Base-by-base conservation (phyloP, 106 monocot genomes). In the Apostasia shenzhenica region DNA sequence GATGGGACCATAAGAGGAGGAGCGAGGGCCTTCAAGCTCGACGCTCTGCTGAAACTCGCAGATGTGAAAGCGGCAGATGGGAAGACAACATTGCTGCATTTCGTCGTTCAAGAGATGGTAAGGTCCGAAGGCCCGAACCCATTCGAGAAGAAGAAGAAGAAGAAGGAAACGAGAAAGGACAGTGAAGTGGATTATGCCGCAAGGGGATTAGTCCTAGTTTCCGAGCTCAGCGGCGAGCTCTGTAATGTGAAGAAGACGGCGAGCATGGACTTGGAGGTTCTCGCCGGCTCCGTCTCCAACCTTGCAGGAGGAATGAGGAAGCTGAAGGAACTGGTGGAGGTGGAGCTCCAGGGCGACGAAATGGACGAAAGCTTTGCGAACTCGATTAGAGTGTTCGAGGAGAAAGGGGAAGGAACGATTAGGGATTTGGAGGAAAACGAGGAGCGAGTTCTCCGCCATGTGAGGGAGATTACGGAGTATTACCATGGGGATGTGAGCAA, bases 61-160 rank as follows among this genome's bases (percentile, higher is more conserved):
- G 87, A 93, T 72, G 92, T 99, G 2, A 99, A 93, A 52, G 92
- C 90, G 69, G 80, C 87, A 0, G 97, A 99, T 68, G 97, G 97
- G 8, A 99, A 89, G 70, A 93, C 97, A 42, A 92, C 89, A 44
- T 73, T 99, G 47, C 87, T 99, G 10, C 92, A 93, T 75, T 99
- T 99, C 72, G 92, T 99, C 4, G 85, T 93, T 6, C 92, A 99
- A 68, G 97, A 99, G 77, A 78, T 99, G 42, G 76, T 83, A 42
- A 77, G 85, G 6, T 80, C 83, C 0, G 81, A 89, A 73, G 79
- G 75, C n/a, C 13, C 50, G 8, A 61, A 14, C 26, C 58, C 82
- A 1, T 45, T 44, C 56, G 78, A 78, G 63, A 69, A 65, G 59
- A 61, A 11, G 8, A 58, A 3, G n/a, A 10, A 47, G 11, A 63